phyloP scores from a whole-genome alignment of 768 basidiomycete species.

The Royoungia palumana region DNA sequence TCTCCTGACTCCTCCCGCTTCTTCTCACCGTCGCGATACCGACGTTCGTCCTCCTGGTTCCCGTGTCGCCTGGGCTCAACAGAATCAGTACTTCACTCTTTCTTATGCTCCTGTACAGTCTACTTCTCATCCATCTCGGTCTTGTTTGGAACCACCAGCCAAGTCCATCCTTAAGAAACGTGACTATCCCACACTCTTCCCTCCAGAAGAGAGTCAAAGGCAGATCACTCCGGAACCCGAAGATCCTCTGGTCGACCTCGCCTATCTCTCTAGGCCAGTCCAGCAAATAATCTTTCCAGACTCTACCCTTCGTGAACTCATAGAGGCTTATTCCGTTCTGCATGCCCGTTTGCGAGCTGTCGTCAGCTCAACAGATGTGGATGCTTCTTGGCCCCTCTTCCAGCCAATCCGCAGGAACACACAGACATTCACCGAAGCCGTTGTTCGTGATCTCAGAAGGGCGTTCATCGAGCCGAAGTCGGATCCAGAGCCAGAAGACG shows the following conservation, averaged over 20 bases:
- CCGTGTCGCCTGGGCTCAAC: constrained; percentile 52
- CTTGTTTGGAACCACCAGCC: constrained; percentile 42
- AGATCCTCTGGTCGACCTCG: constrained; percentile 58
- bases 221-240: constrained; percentile 76
- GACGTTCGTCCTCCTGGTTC: constrained; percentile 41
- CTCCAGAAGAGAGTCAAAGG: constrained; percentile 45
- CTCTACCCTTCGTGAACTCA: constrained; percentile 53
- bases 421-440: constrained; percentile 48
- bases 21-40: constrained; percentile 56
- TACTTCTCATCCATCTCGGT: constrained; percentile 26
- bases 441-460: constrained; percentile 67
- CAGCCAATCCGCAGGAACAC: constrained; percentile 60
- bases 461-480: constrained; percentile 57
- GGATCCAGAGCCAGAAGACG: constrained; percentile 20
- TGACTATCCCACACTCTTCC: constrained; percentile 31
- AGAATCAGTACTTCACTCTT: constrained; percentile 46
- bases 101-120: constrained; percentile 28
- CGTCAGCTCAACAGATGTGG: constrained; percentile 44
- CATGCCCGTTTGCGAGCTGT: constrained; percentile 58
- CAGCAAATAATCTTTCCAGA: constrained; percentile 50
- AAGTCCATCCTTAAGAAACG: constrained; percentile 72
- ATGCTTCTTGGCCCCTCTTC: constrained; percentile 70
- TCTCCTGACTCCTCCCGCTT: constrained; percentile 61
- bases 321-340: constrained; percentile 72
- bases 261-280: constrained; percentile 66